phyloP scores from a whole-genome alignment of 129 eudicot species.

The Centella asiatica region DNA sequence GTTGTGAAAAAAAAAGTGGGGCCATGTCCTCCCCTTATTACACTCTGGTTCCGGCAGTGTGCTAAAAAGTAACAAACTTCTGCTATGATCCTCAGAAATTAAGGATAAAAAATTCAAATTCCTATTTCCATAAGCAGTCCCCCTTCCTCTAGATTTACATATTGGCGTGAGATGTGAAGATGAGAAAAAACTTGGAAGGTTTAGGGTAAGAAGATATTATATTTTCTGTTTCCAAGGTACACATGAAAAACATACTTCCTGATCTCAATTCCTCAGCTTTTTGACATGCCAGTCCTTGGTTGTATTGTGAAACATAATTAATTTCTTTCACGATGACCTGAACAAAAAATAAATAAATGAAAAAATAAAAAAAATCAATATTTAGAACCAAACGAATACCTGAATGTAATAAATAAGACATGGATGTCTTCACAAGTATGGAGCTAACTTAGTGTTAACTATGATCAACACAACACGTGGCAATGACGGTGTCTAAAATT shows the following conservation, averaged over 20 bases:
- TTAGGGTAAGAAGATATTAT: background rate
- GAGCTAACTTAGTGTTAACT: background rate
- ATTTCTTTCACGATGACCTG: constrained; percentile 54
- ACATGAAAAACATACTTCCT: constrained; percentile 27
- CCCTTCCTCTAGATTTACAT: background rate
- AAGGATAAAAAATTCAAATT: background rate
- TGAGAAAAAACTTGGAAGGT: background rate
- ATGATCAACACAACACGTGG: too few relatives aligned
- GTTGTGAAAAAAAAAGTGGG: too few relatives aligned
- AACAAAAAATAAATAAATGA: constrained; percentile 7
- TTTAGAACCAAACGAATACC: too few relatives aligned
- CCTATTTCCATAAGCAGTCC: background rate
- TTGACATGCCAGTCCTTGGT: constrained; percentile 6
- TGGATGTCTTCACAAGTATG: too few relatives aligned
- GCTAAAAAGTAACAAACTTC: too few relatives aligned
- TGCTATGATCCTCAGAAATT: too few relatives aligned
- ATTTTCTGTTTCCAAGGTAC: background rate
- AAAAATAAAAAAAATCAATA: background rate
- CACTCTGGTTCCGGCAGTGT: too few relatives aligned
- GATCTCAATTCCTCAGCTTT: constrained; percentile 13
- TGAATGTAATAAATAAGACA: too few relatives aligned
- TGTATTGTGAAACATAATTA: constrained; percentile 32
- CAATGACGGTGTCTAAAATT: too few relatives aligned
- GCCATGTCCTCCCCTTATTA: too few relatives aligned
- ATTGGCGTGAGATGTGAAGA: background rate